Evolutionary conservation across 768 basidiomycete species (phyloP).

Genomic region (Leucogyrophana mollusca): DNA sequence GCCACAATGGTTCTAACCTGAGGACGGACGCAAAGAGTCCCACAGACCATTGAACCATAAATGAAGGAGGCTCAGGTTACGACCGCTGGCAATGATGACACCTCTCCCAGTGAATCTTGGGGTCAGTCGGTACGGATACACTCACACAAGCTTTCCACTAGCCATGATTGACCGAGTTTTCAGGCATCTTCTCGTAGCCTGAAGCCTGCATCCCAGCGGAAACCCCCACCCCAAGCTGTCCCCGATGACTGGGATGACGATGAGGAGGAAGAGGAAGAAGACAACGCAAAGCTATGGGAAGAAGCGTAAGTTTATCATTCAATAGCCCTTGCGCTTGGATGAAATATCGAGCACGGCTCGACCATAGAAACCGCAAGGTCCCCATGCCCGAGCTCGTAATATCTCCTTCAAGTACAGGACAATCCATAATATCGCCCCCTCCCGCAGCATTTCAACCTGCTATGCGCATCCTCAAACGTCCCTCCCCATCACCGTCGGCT

Average conservation of each 20-base stretch:
- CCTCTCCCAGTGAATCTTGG: conserved; percentile 9
- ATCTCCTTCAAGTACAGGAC: conserved; percentile 33
- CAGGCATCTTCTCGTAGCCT: conserved; percentile 1
- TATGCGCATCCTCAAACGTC: conserved; percentile 74
- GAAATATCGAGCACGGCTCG: background rate
- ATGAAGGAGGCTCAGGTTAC: background rate
- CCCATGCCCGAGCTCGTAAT: conserved; percentile 71
- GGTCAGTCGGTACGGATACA: conserved; percentile 7
- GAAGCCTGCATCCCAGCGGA: conserved; percentile 1
- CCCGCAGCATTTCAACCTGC: conserved; percentile 57
- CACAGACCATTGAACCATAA: too few species aligned
- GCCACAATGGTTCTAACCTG: too few species aligned
- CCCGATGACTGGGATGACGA: conserved; percentile 64
- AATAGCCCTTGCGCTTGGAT: conserved; percentile 13
- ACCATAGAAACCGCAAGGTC: conserved; percentile 50
- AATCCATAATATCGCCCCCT: conserved; percentile 46
- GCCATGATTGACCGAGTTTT: background rate
- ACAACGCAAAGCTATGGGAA: conserved; percentile 61
- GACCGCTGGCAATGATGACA: background rate
- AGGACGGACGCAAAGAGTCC: too few species aligned
- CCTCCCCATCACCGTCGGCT: conserved; percentile 31
- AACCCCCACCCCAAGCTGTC: conserved; percentile 13
- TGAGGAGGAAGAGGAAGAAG: conserved; percentile 41
- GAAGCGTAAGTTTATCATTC: conserved; percentile 55
- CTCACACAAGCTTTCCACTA: background rate